Conservation (phyloP, 2,329 filamentous ascomycete genomes). For the Ophiosphaerella narmari region DNA sequence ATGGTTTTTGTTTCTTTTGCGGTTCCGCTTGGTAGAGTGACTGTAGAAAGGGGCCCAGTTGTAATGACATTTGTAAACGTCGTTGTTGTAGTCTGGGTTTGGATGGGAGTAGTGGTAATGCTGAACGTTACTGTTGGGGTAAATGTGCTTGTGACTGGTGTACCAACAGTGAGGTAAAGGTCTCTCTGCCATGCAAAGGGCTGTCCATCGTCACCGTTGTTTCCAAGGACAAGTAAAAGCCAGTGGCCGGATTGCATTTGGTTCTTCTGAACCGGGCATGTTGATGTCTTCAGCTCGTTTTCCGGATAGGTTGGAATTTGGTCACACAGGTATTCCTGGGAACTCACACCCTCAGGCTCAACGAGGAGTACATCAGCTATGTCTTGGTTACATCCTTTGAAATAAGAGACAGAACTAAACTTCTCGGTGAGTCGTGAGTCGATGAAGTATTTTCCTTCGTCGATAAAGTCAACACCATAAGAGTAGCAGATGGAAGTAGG, state of each 20-base stretch:
- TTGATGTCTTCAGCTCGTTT: conserved; percentile 45
- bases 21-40: conserved; percentile 39
- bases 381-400: conserved; percentile 50
- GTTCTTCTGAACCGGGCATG: conserved; percentile 50
- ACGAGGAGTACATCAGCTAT: conserved; percentile 50
- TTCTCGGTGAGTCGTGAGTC: conserved; percentile 47
- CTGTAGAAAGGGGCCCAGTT: conserved; percentile 32
- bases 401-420: conserved; percentile 53
- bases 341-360: conserved; percentile 39
- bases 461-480: conserved; percentile 50
- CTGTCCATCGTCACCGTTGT: conserved; percentile 48
- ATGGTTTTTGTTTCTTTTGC: conserved; percentile 39
- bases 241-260: conserved; percentile 52
- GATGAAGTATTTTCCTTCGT: conserved; percentile 53
- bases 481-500: conserved; percentile 39
- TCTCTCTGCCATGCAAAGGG: conserved; percentile 53
- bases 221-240: conserved; percentile 51
- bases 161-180: conserved; percentile 39
- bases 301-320: conserved; percentile 49
- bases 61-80: conserved; percentile 32
- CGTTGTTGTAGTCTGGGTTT: conserved; percentile 28
- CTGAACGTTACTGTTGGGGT: conserved; percentile 42
- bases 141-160: conserved; percentile 36
- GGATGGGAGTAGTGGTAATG: conserved; percentile 34
- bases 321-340: conserved; percentile 48